These are phyloP conservation scores for Globisporangium nagaii DNA, from an alignment of 352 stramenopile genomes.

Conservation along the genomic window DNA sequence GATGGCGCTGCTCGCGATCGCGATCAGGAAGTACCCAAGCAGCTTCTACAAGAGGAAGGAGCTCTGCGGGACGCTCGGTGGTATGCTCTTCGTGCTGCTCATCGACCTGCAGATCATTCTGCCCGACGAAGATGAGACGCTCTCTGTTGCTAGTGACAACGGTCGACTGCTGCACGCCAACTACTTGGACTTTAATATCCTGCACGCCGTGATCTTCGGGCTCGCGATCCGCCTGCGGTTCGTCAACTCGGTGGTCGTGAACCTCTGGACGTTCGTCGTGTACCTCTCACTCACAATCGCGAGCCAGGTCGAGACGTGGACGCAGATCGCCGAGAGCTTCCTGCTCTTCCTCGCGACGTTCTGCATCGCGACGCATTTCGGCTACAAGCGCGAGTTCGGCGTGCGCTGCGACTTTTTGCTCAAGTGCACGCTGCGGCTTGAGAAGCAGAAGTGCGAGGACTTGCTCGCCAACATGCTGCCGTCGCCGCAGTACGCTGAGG, in stretches of 20 bases:
- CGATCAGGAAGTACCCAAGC: conserved; percentile 28
- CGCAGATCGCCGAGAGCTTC: conserved; percentile 36
- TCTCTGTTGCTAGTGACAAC: too few species aligned
- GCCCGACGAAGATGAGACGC: background rate
- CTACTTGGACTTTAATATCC: conserved; percentile 45
- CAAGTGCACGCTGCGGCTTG: conserved; percentile 69
- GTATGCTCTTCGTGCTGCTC: conserved; percentile 28
- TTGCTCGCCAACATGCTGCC: conserved; percentile 84
- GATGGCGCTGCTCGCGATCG: conserved; percentile 20
- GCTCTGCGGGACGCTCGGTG: conserved; percentile 15
- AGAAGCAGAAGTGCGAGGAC: conserved; percentile 80
- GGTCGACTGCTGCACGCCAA: conserved; percentile 11
- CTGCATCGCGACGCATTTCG: conserved; percentile 35
- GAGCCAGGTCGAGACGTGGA: conserved; percentile 19
- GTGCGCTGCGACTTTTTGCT: conserved; percentile 71
- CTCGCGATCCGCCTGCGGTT: conserved; percentile 57
- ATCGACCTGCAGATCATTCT: conserved; percentile 43
- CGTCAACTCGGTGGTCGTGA: conserved; percentile 41
- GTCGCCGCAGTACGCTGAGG: conserved; percentile 64
- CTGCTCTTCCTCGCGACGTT: conserved; percentile 26
- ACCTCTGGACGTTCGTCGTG: conserved; percentile 26
- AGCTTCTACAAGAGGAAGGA: conserved; percentile 35
- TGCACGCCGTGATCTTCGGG: conserved; percentile 50
- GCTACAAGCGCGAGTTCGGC: conserved; percentile 59
- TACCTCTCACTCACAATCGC: conserved; percentile 24